phyloP scores from a whole-genome alignment of 108 stramenopile genomes.

The Bacterosira constricta region DNA sequence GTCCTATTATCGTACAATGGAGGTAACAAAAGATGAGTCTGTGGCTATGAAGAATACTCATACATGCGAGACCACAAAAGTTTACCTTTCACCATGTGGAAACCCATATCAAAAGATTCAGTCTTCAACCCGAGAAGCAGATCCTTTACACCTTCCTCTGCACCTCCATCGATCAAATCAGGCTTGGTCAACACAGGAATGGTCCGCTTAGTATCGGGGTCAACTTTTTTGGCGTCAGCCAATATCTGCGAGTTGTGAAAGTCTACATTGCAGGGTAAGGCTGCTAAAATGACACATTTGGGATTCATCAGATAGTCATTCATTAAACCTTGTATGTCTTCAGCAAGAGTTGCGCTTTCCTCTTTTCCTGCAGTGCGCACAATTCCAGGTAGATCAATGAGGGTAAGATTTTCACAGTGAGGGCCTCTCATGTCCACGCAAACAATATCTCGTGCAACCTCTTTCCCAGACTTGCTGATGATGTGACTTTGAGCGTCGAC shows the following conservation, averaged over 20 bases:
- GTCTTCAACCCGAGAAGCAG: slow-evolving; percentile 52
- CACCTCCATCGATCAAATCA: slow-evolving; percentile 82
- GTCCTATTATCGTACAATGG: slow-evolving; percentile 18
- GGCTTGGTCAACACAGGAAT: slow-evolving; percentile 92
- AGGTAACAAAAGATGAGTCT: not conserved
- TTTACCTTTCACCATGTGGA: slow-evolving; percentile 69
- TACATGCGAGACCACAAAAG: not conserved
- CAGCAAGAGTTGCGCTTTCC: slow-evolving; percentile 56
- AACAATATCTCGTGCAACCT: slow-evolving; percentile 58
- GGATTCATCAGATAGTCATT: slow-evolving; percentile 70
- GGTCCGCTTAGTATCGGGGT: slow-evolving; percentile 71
- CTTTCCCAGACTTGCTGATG: slow-evolving; percentile 47
- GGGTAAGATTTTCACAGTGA: slow-evolving; percentile 66
- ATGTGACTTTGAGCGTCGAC: slow-evolving; percentile 58
- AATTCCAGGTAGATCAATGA: slow-evolving; percentile 91
- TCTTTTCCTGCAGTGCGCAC: slow-evolving; percentile 67
- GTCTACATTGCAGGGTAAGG: slow-evolving; percentile 84
- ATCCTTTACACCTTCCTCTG: slow-evolving; percentile 52
- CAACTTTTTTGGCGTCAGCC: slow-evolving; percentile 61
- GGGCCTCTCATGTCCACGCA: slow-evolving; percentile 46
- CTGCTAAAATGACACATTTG: slow-evolving; percentile 76
- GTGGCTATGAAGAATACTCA: not conserved
- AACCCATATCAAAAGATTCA: slow-evolving; percentile 45
- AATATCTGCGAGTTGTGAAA: slow-evolving; percentile 86
- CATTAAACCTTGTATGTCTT: slow-evolving; percentile 73